These are phyloP conservation scores for Clohesyomyces aquaticus DNA, from an alignment of 495 filamentous ascomycete genomes.

Conservation along the genomic window DNA sequence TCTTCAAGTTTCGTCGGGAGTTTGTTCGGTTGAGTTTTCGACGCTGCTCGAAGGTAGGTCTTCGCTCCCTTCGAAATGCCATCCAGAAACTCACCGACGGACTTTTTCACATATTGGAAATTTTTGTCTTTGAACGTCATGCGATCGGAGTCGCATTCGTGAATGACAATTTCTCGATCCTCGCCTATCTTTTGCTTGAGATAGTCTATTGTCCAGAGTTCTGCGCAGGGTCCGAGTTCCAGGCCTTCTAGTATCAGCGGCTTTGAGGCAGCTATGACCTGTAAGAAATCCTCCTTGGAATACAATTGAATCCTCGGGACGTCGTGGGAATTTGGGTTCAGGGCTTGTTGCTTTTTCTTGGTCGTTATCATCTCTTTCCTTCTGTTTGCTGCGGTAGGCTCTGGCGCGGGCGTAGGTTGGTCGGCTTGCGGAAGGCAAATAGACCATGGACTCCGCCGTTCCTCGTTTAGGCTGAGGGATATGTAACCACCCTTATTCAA, in stretches of 20 bases:
- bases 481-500: constrained; percentile 65
- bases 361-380: not conserved
- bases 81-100: constrained; percentile 69
- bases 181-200: constrained; percentile 66
- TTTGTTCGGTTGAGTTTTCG: constrained; percentile 65
- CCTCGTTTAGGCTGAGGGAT: constrained; percentile 33
- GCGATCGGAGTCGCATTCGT: constrained; percentile 45
- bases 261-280: constrained; percentile 59
- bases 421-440: constrained; percentile 8
- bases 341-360: not conserved
- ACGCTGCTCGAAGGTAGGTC: constrained; percentile 78
- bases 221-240: constrained; percentile 68
- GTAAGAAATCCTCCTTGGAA: constrained; percentile 59
- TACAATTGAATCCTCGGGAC: constrained; percentile 59
- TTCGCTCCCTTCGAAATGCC: constrained; percentile 63
- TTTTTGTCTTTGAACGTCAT: constrained; percentile 87
- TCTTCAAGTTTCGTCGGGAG: constrained; percentile 66
- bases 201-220: constrained; percentile 71
- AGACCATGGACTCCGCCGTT: constrained; percentile 8
- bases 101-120: constrained; percentile 72
- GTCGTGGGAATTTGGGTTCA: constrained; percentile 26
- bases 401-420: not conserved
- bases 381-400: not conserved
- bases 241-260: constrained; percentile 69
- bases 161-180: constrained; percentile 61